A percentile compares a stretch with the other conserved stretches of the same genome.
These are phyloP conservation scores for Irpex sp. DNA, from an alignment of 1,284 basidiomycete species.

Conservation along the genomic window DNA sequence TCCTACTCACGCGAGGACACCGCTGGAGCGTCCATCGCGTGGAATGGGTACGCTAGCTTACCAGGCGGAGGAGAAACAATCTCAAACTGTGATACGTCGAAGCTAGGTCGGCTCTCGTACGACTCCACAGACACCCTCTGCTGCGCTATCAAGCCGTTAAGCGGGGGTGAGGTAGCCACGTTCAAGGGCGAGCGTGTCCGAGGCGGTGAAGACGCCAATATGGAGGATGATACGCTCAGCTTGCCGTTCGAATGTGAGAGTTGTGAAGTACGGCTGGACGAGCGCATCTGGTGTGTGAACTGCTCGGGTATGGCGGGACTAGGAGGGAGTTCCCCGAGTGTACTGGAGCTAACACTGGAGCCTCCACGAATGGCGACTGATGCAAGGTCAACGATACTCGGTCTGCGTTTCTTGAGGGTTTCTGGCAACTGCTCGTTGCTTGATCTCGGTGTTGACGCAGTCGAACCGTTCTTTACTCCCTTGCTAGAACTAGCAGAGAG, in stretches of 20 bases:
- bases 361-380: conserved; percentile 24
- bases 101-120: conserved; percentile 28
- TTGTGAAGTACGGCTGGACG: conserved; percentile 31
- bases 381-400: conserved; percentile 33
- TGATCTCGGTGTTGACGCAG: conserved; percentile 24
- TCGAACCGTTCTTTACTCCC: conserved; percentile 6
- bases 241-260: conserved; percentile 13
- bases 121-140: conserved; percentile 28
- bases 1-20: conserved; percentile 17
- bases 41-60: conserved; percentile 35
- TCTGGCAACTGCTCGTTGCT: conserved; percentile 24
- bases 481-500: conserved; percentile 17
- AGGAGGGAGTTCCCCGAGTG: conserved; percentile 33
- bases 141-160: conserved; percentile 17
- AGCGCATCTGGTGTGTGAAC: conserved; percentile 23
- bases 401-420: conserved; percentile 29
- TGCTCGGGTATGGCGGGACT: conserved; percentile 38
- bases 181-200: conserved; percentile 22
- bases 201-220: conserved; percentile 22
- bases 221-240: conserved; percentile 23
- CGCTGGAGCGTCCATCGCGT: conserved; percentile 31
- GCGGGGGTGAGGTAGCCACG: conserved; percentile 25
- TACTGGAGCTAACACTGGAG: conserved; percentile 17
- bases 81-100: conserved; percentile 32
- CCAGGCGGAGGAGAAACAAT: conserved; percentile 26